Percentiles rank a stretch among this genome's conserved stretches.
Evolutionary conservation across 2,329 filamentous ascomycete genomes (phyloP).

Genomic region (Colletotrichum lupini): DNA sequence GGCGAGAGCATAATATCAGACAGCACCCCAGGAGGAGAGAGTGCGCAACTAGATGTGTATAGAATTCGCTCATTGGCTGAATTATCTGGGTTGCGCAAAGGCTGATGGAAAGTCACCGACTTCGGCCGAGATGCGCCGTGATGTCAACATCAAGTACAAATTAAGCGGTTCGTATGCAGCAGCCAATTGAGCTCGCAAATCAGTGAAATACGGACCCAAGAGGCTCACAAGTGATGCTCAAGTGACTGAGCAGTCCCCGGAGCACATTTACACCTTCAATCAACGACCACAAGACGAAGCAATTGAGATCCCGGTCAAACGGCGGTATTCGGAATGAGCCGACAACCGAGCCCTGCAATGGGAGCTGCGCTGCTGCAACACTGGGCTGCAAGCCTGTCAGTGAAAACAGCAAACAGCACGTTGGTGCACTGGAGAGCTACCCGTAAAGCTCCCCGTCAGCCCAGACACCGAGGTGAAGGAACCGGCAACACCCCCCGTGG

Average conservation of each 20-base stretch:
- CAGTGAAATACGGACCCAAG: background rate
- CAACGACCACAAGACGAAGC: background rate
- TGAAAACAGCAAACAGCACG: background rate
- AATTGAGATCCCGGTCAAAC: slow-evolving; percentile 17
- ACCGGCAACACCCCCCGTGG: background rate
- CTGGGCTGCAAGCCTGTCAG: background rate
- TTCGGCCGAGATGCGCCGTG: background rate
- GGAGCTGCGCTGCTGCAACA: background rate
- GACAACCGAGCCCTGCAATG: slow-evolving; percentile 13
- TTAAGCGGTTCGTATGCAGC: background rate
- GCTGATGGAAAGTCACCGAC: background rate
- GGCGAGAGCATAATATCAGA: background rate
- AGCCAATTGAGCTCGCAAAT: background rate
- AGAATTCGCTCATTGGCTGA: background rate
- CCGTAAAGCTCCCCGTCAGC: slow-evolving; percentile 12
- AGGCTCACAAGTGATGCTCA: background rate
- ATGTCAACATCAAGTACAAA: background rate
- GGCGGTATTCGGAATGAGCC: slow-evolving; percentile 28
- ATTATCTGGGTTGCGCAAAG: background rate
- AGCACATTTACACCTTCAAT: background rate
- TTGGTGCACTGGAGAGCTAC: background rate
- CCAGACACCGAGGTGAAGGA: slow-evolving; percentile 26
- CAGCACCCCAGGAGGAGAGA: background rate
- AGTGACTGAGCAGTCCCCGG: background rate
- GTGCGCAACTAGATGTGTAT: background rate